Percentiles rank a stretch among this genome's conserved stretches.
phyloP scores from a whole-genome alignment of 129 eudicot genomes.

The Saussurea involucrata region DNA sequence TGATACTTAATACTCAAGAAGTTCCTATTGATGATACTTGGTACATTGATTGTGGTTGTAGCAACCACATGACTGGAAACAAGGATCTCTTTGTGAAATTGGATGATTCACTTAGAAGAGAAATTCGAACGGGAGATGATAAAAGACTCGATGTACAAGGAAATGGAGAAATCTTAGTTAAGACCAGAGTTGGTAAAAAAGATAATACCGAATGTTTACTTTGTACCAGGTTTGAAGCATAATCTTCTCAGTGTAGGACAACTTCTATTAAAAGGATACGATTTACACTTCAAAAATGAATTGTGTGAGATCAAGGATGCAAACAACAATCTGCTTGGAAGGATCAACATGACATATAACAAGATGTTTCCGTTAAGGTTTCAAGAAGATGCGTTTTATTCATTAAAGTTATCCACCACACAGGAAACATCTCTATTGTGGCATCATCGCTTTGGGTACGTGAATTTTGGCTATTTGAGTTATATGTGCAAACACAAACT shows the following conservation, averaged over 20 bases:
- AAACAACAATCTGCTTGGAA: not conserved
- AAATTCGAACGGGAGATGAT: not conserved
- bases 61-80: conserved; percentile 5
- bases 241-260: not conserved
- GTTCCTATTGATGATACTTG: not conserved
- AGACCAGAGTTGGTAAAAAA: not conserved
- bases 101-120: not conserved
- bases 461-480: not conserved
- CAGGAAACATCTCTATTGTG: not conserved
- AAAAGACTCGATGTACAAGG: not conserved
- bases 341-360: not conserved
- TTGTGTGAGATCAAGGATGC: not conserved
- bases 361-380: not conserved
- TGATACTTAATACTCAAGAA: not conserved
- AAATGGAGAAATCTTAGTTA: not conserved
- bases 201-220: conserved; percentile 7
- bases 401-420: not conserved
- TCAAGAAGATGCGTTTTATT: not conserved
- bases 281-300: not conserved
- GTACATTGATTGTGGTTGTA: not conserved
- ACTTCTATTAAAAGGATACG: not conserved
- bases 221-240: not conserved
- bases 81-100: not conserved
- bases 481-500: not conserved
- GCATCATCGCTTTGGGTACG: conserved; percentile 7